Base-by-base conservation (phyloP, 83 land plant genomes). In the Picea abies region DNA sequence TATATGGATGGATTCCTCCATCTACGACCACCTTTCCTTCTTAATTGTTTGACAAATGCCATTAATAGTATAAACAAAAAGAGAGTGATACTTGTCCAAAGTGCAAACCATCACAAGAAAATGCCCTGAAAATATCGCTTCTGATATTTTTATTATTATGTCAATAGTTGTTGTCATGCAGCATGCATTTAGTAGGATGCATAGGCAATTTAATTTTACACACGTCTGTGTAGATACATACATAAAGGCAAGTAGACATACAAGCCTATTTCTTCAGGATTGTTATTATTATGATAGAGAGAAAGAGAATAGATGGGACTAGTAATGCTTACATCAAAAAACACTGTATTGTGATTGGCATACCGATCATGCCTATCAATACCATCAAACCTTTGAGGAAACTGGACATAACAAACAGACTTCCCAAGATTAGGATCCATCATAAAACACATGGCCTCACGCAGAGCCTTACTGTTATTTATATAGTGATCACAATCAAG, bases 381-480 rank as follows among this genome's bases (percentile, higher is more conserved):
- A 75, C 78, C 78, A 47, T 75, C 78, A 47, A 75, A 75, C 41
- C 78, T 75, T 75, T 75, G 78, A 47, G 78, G 78, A 39, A 75
- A 75, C 78, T 75, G 78, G 20, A 75, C 78, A 14, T 75, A 75
- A 75, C 78, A 75, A 47, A 75, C 78, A 17, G 26, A 47, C 60
- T 47, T 75, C 78, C 78, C 78, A 75, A 75, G 78, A 75, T 47
- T 75, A 75, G 78, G 78, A 75, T 75, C 78, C 78, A 75, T 75
- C 78, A 75, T 75, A 47, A 75, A 75, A 22, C 78, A 75, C 78
- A 75, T 75, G 78, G 78, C 78, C 60, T 75, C 78, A 47, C 78
- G 78, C 56, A 75, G 58, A 3, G 78, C 78, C 29, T 47, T 75
- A 56, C 78, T 75, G 47, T 75, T 75, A 22, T 75, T 75, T 75